phyloP scores from a whole-genome alignment of 495 filamentous ascomycete genomes.

The Aspergillus egyptiacus region DNA sequence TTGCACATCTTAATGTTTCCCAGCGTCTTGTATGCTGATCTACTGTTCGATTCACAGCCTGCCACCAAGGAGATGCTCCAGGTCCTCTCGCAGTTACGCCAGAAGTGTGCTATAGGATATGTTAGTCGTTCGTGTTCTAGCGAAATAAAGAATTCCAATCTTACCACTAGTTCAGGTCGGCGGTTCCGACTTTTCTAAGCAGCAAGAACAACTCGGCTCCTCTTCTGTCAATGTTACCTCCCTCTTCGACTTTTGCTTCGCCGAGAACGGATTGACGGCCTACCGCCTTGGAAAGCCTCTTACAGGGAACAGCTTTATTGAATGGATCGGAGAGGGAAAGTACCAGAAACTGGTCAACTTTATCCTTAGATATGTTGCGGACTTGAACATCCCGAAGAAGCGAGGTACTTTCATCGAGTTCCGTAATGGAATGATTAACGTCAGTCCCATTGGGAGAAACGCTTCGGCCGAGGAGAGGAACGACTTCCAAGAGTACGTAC shows the following conservation, averaged over 20 bases:
- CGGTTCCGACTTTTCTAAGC: constrained; percentile 81
- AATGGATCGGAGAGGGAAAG: constrained; percentile 83
- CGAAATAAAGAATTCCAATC: neutral
- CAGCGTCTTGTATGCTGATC: neutral
- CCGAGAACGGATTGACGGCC: constrained; percentile 93
- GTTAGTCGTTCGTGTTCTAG: constrained; percentile 40
- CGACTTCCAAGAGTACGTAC: constrained; percentile 58
- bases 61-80: constrained; percentile 75
- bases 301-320: constrained; percentile 75
- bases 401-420: constrained; percentile 96
- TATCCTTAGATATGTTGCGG: constrained; percentile 81
- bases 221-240: constrained; percentile 56
- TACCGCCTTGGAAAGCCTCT: constrained; percentile 71
- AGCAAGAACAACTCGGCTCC: constrained; percentile 88
- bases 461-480: constrained; percentile 72
- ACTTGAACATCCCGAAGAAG: constrained; percentile 79
- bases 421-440: constrained; percentile 93
- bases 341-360: constrained; percentile 88
- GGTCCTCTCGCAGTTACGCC: constrained; percentile 70
- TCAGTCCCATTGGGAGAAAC: constrained; percentile 88
- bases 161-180: constrained; percentile 46
- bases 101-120: constrained; percentile 86
- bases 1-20: neutral
- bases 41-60: constrained; percentile 30
- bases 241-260: constrained; percentile 94